Evolutionary conservation across 106 monocot species (phyloP).

Genomic region (Gastrodia elata): DNA sequence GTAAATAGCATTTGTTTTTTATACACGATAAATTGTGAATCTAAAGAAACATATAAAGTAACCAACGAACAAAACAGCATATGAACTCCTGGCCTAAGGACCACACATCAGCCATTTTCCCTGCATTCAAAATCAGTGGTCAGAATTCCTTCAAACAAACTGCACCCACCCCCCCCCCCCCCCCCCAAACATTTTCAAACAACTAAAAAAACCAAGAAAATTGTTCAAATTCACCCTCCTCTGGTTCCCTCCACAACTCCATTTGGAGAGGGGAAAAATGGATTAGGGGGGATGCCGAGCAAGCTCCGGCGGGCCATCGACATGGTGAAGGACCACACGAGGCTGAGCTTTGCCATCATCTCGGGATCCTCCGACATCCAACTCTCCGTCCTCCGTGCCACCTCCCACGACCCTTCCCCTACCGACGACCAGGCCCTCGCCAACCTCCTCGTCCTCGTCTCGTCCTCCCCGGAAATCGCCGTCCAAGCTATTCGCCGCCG

Average conservation of each 20-base stretch:
- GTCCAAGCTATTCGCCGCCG: constrained; percentile 35
- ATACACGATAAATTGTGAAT: too few species aligned
- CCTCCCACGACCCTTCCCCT: constrained; percentile 46
- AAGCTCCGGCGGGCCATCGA: constrained; percentile 38
- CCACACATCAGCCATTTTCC: not conserved
- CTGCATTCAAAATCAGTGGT: not conserved
- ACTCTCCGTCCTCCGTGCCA: constrained; percentile 54
- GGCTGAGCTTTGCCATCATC: constrained; percentile 49
- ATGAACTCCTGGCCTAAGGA: too few species aligned
- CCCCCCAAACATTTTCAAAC: not conserved
- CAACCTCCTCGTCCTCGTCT: constrained; percentile 35
- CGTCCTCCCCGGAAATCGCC: constrained; percentile 20
- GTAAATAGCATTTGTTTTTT: too few species aligned
- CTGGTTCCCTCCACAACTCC: not conserved
- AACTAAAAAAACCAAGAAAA: not conserved
- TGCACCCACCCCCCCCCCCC: too few species aligned
- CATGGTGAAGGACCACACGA: constrained; percentile 58
- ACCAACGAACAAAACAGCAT: too few species aligned
- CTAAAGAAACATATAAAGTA: too few species aligned
- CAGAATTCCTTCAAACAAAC: not conserved
- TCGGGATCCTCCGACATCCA: constrained; percentile 26
- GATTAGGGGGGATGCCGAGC: constrained; percentile 30
- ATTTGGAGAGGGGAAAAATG: not conserved
- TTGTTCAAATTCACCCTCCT: not conserved
- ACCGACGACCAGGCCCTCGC: constrained; percentile 18